These are phyloP conservation scores for Picochlorum sp. DNA, from an alignment of 139 green algal species.

Conservation along the genomic window DNA sequence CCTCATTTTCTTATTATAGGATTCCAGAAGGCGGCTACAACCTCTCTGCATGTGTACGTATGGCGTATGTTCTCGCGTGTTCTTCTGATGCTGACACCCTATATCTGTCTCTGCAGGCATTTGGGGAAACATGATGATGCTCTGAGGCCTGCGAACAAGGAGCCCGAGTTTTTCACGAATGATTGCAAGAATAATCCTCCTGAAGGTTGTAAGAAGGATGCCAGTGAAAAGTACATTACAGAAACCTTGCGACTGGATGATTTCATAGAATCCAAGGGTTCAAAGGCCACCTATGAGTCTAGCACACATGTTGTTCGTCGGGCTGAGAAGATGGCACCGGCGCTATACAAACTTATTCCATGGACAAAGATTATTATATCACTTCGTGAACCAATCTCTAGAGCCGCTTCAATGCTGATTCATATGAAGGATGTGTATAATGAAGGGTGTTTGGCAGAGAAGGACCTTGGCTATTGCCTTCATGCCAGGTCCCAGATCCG, in stretches of 20 bases:
- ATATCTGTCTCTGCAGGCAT: not conserved
- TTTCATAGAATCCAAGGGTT: not conserved
- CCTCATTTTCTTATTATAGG: slow-evolving; percentile 16
- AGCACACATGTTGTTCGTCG: slow-evolving; percentile 9
- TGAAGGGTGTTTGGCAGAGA: slow-evolving; percentile 2
- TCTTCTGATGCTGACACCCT: not conserved
- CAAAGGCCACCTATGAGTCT: slow-evolving; percentile 8
- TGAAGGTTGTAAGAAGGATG: not conserved
- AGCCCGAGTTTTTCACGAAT: slow-evolving; percentile 14
- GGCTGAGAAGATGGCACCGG: slow-evolving; percentile 7
- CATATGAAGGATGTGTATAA: slow-evolving; percentile 19
- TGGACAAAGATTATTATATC: slow-evolving; percentile 23
- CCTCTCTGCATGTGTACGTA: slow-evolving; percentile 2
- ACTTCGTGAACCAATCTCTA: slow-evolving; percentile 22
- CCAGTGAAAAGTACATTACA: slow-evolving; percentile 5
- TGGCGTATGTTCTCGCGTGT: not conserved
- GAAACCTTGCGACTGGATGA: not conserved
- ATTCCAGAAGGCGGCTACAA: slow-evolving; percentile 12
- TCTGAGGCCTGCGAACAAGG: slow-evolving; percentile 1
- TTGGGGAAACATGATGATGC: slow-evolving; percentile 2
- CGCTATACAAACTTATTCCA: slow-evolving; percentile 10
- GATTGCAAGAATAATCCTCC: slow-evolving; percentile 9
- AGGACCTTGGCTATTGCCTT: slow-evolving; percentile 2
- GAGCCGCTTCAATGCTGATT: slow-evolving; percentile 22
- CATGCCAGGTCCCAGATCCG: not conserved